Evolutionary conservation across 345 rosid genomes (phyloP).

Genomic region (Iberis pinnata): DNA sequence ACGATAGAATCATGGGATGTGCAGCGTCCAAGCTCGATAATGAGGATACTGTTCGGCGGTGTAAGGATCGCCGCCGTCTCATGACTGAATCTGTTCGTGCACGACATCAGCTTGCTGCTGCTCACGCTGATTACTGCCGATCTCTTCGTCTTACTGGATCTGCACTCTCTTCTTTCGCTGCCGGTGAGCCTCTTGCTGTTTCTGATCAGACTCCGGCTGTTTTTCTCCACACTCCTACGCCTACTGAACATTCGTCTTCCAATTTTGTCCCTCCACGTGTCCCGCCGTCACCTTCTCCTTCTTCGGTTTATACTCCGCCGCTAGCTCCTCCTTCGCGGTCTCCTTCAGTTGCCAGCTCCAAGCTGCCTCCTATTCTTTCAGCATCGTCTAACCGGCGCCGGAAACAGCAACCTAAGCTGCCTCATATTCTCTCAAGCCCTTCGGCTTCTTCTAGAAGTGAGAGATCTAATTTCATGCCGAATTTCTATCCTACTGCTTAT

Average conservation of each 20-base stretch:
- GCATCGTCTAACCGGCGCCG: constrained; percentile 37
- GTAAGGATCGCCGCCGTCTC: constrained; percentile 95
- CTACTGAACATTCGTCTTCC: constrained; percentile 13
- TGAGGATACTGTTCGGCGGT: constrained; percentile 83
- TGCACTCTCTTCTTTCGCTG: constrained; percentile 75
- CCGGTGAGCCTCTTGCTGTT: constrained; percentile 68
- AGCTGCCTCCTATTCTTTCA: constrained; percentile 47
- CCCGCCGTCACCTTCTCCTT: constrained; percentile 41
- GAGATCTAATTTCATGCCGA: constrained; percentile 42
- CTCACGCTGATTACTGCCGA: constrained; percentile 92
- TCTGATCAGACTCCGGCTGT: constrained; percentile 84
- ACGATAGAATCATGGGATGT: constrained; percentile 65
- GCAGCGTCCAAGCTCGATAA: constrained; percentile 87
- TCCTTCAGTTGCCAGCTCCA: constrained; percentile 45
- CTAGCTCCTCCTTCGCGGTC: constrained; percentile 35
- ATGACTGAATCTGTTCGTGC: constrained; percentile 83
- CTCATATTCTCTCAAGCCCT: constrained; percentile 85
- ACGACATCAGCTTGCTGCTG: constrained; percentile 78
- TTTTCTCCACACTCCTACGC: constrained; percentile 42
- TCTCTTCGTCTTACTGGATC: constrained; percentile 81
- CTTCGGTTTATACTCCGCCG: constrained; percentile 38
- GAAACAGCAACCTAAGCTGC: constrained; percentile 42
- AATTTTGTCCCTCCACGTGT: constrained; percentile 30
- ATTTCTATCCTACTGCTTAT: constrained; percentile 59
- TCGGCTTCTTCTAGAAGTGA: constrained; percentile 54